Evolutionary conservation across 2,329 filamentous ascomycete genomes (phyloP).

Genomic region (Colletotrichum gigasporum): DNA sequence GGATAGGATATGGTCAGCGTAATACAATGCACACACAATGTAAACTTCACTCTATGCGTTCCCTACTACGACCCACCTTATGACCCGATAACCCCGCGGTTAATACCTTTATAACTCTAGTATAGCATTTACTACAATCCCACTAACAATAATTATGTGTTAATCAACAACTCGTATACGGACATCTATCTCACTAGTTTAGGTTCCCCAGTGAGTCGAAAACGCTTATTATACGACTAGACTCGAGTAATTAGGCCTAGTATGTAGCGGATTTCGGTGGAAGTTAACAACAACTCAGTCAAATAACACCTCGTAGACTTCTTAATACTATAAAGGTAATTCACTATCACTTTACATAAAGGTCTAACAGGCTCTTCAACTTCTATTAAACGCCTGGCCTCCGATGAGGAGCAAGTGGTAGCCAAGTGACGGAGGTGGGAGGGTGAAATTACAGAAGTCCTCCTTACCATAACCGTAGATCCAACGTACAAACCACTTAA

Average conservation of each 20-base stretch:
- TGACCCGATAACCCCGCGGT: neutral
- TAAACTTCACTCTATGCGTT: constrained; percentile 13
- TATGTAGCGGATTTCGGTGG: neutral
- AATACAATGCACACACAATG: constrained; percentile 10
- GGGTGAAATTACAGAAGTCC: neutral
- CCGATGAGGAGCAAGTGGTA: neutral
- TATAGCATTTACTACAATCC: constrained; percentile 20
- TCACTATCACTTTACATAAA: neutral
- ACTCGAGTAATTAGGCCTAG: neutral
- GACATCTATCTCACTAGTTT: neutral
- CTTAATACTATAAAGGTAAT: neutral
- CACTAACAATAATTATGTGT: neutral
- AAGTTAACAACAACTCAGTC: neutral
- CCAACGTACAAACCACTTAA: neutral
- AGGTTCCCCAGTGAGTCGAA: neutral
- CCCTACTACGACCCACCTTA: constrained; percentile 2
- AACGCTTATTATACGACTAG: neutral
- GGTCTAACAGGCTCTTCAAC: neutral
- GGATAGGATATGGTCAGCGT: constrained; percentile 9
- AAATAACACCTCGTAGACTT: neutral
- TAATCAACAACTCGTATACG: neutral
- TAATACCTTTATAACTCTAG: neutral
- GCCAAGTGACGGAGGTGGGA: neutral
- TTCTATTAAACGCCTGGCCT: neutral
- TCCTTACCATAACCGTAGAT: neutral